Conservation (phyloP, 2,329 filamentous ascomycete genomes). For the Fusarium tuaranense region DNA sequence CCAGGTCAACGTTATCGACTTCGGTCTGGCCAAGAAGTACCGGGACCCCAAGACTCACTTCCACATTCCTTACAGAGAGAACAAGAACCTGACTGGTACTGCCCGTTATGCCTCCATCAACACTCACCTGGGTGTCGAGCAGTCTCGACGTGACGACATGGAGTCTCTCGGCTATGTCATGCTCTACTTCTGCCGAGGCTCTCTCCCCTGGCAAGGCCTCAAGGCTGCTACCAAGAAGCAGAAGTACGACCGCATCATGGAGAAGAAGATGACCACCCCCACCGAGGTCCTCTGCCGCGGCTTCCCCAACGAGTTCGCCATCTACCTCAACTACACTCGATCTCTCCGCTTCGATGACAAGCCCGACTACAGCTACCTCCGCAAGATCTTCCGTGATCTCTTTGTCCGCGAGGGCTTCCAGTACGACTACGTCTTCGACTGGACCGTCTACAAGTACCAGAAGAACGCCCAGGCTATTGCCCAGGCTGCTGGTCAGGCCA, state of each 20-base stretch:
- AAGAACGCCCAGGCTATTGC: conserved; percentile 98
- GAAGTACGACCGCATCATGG: conserved; percentile 99
- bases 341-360: conserved; percentile 99
- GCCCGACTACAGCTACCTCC: conserved; percentile 99
- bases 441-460: conserved; percentile 99
- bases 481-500: conserved; percentile 76
- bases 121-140: conserved; percentile 97
- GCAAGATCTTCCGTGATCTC: conserved; percentile 99
- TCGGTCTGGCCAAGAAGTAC: conserved; percentile 99
- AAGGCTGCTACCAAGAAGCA: conserved; percentile 99
- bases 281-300: conserved; percentile 98
- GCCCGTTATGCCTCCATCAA: conserved; percentile 99
- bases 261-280: conserved; percentile 99
- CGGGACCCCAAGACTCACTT: conserved; percentile 99
- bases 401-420: conserved; percentile 99
- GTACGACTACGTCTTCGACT: conserved; percentile 99
- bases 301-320: conserved; percentile 99
- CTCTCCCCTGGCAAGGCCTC: conserved; percentile 97
- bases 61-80: conserved; percentile 99
- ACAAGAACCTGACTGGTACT: conserved; percentile 99
- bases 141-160: conserved; percentile 99
- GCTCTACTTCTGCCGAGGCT: conserved; percentile 99
- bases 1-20: conserved; percentile 99
- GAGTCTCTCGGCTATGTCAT: conserved; percentile 99
- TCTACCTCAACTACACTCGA: conserved; percentile 99